These are phyloP conservation scores for Coemansia sp. DNA, from an alignment of 192 early-diverging fungal genomes.

Conservation along the genomic window DNA sequence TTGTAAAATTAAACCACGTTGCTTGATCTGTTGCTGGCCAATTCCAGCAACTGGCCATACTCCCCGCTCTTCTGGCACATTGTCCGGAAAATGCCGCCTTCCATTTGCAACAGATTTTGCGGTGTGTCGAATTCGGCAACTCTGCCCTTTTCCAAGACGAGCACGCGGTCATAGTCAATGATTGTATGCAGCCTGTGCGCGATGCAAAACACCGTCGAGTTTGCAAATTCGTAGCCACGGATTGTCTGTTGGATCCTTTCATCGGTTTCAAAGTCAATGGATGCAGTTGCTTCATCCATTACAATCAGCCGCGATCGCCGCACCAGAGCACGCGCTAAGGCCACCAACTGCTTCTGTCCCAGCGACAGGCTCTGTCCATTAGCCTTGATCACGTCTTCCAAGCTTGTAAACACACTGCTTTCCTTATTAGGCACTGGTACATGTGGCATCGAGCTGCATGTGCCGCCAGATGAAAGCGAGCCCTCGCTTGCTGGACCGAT, in stretches of 20 bases:
- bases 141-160: too few relatives aligned
- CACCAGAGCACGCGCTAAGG: slow-evolving; percentile 76
- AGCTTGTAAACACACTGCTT: slow-evolving; percentile 18
- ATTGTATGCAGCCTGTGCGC: slow-evolving; percentile 77
- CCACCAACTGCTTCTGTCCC: slow-evolving; percentile 82
- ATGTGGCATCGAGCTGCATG: not conserved
- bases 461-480: too few relatives aligned
- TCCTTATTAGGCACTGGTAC: not conserved
- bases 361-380: slow-evolving; percentile 74
- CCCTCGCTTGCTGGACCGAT: not conserved
- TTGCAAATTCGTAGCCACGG: too few relatives aligned
- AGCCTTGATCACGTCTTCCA: slow-evolving; percentile 39
- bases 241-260: too few relatives aligned
- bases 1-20: too few relatives aligned
- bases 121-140: too few relatives aligned
- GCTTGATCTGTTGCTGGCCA: too few relatives aligned
- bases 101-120: slow-evolving; percentile 56
- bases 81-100: slow-evolving; percentile 53
- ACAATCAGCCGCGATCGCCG: slow-evolving; percentile 68
- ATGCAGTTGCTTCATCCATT: slow-evolving; percentile 76
- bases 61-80: slow-evolving; percentile 85
- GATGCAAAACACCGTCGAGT: slow-evolving; percentile 70
- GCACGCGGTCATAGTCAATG: too few relatives aligned
- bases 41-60: slow-evolving; percentile 58
- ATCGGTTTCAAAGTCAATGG: too few relatives aligned